Evolutionary conservation across 495 filamentous ascomycete genomes (phyloP), one percentile per base, ranked within the genome.

Genomic region (Trichodelitschia bisporula): DNA sequence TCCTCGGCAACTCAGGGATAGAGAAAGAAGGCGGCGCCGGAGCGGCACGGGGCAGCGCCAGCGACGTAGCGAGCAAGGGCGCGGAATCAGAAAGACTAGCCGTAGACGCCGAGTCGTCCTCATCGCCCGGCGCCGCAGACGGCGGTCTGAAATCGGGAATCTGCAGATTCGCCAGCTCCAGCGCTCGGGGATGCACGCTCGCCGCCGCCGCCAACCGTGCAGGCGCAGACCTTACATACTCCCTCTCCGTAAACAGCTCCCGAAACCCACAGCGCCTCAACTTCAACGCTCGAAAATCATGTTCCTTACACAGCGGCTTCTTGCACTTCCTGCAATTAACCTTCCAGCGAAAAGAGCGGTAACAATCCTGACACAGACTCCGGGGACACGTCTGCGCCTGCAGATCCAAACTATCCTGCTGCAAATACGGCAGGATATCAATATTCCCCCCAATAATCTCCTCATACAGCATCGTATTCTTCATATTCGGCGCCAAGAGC

Each of bases 271-370:
- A 70, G 13, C 66, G 64, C 15, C 65, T 50, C 31, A 66, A 43
- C n/a, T 61, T 59, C 9, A 70, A 48, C 18, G 55, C 64, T 18
- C 63, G 55, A n/a, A 70, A 55, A 41, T 70, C 65, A 39, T 70
- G 65, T 35, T 68, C 64, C 34, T 64, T 66, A 44, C 65, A 70
- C 17, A 70, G 42, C 9, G 61, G 55, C 36, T 58, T 59, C 15
- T 59, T 60, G 43, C 65, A 70, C 27, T 48, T 55, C 41, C 59
- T 59, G 42, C 65, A 70, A 12, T 57, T 49, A 4, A 67, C 56
- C 42, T 65, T 66, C 65, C 65, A 70, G 19, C 59, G 56, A 20
- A 58, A 56, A 9, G 56, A 59, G 19, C 59, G 53, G 36, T 64
- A 64, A 44, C 65, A 70, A 24, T 65, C 61, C 30, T 62, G 54